Conservation (phyloP, 768 basidiomycete species). For the Lactifluus hygrophoroides region DNA sequence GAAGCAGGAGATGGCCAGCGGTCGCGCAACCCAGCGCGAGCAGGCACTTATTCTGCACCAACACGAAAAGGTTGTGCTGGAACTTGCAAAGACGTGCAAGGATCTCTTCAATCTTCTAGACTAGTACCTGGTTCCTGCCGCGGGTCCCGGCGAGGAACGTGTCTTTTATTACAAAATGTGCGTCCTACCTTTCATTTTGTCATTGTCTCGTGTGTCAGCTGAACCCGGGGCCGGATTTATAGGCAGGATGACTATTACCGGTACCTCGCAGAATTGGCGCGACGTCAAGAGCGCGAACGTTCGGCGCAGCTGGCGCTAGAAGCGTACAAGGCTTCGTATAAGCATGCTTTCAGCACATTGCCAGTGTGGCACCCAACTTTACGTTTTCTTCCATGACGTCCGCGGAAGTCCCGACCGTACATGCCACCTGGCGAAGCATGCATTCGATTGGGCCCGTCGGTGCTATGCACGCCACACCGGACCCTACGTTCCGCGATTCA, state of each 20-base stretch:
- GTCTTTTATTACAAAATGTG: constrained; percentile 91
- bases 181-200: constrained; percentile 20
- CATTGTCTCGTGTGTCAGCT: constrained; percentile 2
- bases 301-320: constrained; percentile 71
- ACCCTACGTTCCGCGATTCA: constrained; percentile 61
- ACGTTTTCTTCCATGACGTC: constrained; percentile 88
- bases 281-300: constrained; percentile 55
- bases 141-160: constrained; percentile 68
- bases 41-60: constrained; percentile 61
- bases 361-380: constrained; percentile 81
- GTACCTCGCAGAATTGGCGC: constrained; percentile 85
- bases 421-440: constrained; percentile 84
- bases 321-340: constrained; percentile 79
- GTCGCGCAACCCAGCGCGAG: constrained; percentile 43
- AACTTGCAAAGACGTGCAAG: constrained; percentile 69
- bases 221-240: background rate
- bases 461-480: constrained; percentile 25
- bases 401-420: constrained; percentile 78
- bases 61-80: constrained; percentile 66
- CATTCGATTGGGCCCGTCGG: constrained; percentile 85
- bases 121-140: constrained; percentile 45
- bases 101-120: constrained; percentile 71
- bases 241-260: constrained; percentile 90
- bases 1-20: constrained; percentile 45
- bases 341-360: constrained; percentile 69